Base-by-base conservation (phyloP, 73 alveolate genomes). In the Symbiodinium pilosum region DNA sequence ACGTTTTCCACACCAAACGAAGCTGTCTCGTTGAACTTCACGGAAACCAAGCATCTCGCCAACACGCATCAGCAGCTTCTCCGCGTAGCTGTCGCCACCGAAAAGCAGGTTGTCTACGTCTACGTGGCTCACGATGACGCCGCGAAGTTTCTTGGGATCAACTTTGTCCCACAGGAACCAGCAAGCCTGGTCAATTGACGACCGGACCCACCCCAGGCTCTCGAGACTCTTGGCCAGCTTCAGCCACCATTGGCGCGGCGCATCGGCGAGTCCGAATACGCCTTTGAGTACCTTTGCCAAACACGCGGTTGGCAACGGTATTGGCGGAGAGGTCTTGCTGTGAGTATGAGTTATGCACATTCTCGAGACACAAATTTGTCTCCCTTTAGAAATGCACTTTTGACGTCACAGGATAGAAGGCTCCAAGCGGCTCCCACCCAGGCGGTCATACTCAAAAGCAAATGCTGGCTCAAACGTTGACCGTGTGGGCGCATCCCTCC, bases 221-320 rank as follows among this genome's bases (percentile, higher is more conserved):
- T 47, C 64, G 8, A 47, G 16, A 16, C 64, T 47, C 16, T 47
- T 47, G 64, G 64, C 64, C 16, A 47, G 64, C 64, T 47, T 47
- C 20, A 52, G 41, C 94, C 94, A 86, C 94, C 94, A 86, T 18
- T 51, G 84, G 0, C 94, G 2, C 0, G 94, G 94, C 28, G 94
- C 94, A 36, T 86, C 94, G 0, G 94, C 94, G n/a, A 86, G 40
- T 1, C 94, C 94, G 40, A 86, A 86, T 5, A 86, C 94, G 8
- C 83, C 94, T 36, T 86, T 86, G 6, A 21, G 24, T 8, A 86
- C 94, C 30, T 20, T 51, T 1, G 94, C 94, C 1, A 86, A 24
- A 3, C 64, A 51, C 1, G 84, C 94, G 0, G 26, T 73, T 20
- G 32, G 75, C 30, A 86, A 38, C 0, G 94, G 94, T 3, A 86